A percentile compares a stretch with the other conserved stretches of the same genome.
Evolutionary conservation across 192 early-diverging fungal genomes (phyloP).

Genomic region (Spizellomyces sp.): DNA sequence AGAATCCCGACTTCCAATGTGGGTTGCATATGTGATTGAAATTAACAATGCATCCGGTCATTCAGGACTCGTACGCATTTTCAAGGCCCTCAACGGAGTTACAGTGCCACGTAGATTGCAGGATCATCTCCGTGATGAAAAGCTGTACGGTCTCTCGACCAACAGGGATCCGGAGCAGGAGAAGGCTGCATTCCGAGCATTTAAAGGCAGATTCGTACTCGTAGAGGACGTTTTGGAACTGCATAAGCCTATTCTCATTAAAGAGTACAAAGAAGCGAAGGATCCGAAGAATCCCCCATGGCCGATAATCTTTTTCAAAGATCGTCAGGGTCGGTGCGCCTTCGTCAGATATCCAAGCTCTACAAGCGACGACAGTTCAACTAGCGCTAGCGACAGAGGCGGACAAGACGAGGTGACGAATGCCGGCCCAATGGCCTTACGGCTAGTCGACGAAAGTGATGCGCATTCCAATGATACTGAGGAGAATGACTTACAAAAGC

Average conservation of each 20-base stretch:
- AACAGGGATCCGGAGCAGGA: background rate
- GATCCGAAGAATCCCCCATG: slow-evolving; percentile 21
- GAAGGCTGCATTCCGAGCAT: slow-evolving; percentile 11
- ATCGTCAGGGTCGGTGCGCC: slow-evolving; percentile 24
- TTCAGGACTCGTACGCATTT: background rate
- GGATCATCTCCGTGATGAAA: slow-evolving; percentile 33
- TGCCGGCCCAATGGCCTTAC: background rate
- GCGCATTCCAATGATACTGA: background rate
- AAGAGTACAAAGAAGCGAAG: slow-evolving; percentile 29
- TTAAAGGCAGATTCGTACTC: slow-evolving; percentile 20
- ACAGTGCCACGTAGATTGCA: slow-evolving; percentile 22
- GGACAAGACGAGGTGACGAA: background rate
- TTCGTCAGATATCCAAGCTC: slow-evolving; percentile 4
- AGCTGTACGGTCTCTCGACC: slow-evolving; percentile 30
- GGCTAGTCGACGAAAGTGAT: background rate
- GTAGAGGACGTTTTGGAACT: slow-evolving; percentile 22
- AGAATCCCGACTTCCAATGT: too few relatives aligned
- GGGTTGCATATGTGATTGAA: too few relatives aligned
- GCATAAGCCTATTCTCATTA: slow-evolving; percentile 24
- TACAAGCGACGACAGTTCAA: background rate
- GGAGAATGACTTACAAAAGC: background rate
- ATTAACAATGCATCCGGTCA: too few relatives aligned
- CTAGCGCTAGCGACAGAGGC: background rate
- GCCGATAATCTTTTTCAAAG: slow-evolving; percentile 21
- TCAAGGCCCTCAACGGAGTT: slow-evolving; percentile 18